Conservation (phyloP, 257 asterid genomes). For the Nemophila menziesii region DNA sequence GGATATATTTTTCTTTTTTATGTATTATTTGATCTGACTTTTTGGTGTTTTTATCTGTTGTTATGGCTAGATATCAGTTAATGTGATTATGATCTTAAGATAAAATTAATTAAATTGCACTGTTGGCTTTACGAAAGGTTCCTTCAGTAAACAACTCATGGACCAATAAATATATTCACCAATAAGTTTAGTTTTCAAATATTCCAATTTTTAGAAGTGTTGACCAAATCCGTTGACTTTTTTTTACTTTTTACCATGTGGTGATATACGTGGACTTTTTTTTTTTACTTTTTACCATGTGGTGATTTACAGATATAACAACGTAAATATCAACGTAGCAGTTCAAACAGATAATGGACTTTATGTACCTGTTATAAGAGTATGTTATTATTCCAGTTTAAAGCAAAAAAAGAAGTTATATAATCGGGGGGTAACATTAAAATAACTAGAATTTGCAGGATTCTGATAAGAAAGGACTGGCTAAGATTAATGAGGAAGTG, state of each 20-base stretch:
- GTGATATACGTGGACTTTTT: not conserved
- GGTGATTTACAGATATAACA: constrained; percentile 53
- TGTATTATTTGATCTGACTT: too few species aligned
- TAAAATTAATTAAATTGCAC: too few species aligned
- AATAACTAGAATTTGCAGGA: constrained; percentile 41
- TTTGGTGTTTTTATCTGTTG: too few species aligned
- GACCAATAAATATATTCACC: constrained; percentile 92
- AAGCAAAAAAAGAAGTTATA: not conserved
- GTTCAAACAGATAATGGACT: constrained; percentile 95
- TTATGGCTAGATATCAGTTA: too few species aligned
- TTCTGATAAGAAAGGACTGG: constrained; percentile 91
- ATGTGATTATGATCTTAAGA: too few species aligned
- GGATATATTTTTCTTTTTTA: too few species aligned
- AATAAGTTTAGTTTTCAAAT: constrained; percentile 42
- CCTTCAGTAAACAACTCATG: constrained; percentile 97
- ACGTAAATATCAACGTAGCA: constrained; percentile 83
- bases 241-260: too few species aligned
- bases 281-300: constrained; percentile 5
- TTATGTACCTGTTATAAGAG: constrained; percentile 80
- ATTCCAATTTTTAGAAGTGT: too few species aligned
- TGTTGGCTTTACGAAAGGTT: constrained; percentile 91
- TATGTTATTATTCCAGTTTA: constrained; percentile 15
- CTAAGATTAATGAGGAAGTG: constrained; percentile 77
- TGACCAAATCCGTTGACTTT: too few species aligned
- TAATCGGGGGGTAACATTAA: constrained; percentile 9